phyloP scores from a whole-genome alignment of 805 yeast species.

The Wickerhamomyces queroliae region DNA sequence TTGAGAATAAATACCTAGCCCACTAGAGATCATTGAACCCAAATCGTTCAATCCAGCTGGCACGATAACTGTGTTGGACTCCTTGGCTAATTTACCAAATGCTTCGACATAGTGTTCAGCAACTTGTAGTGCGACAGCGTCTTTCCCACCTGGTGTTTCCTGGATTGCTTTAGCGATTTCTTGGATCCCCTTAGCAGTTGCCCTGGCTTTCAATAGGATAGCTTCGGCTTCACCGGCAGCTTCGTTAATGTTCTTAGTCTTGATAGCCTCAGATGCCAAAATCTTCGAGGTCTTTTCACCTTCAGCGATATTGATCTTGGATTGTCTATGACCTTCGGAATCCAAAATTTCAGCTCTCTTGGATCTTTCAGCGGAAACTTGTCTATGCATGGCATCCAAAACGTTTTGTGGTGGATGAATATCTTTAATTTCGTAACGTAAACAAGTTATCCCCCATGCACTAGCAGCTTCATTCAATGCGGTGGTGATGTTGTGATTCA shows the following conservation, averaged over 20 bases:
- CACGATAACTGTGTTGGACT: slow-evolving; percentile 67
- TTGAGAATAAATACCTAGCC: slow-evolving; percentile 64
- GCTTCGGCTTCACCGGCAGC: slow-evolving; percentile 78
- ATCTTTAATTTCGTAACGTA: slow-evolving; percentile 82
- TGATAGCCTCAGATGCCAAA: slow-evolving; percentile 69
- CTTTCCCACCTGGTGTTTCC: slow-evolving; percentile 62
- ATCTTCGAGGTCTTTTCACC: slow-evolving; percentile 70
- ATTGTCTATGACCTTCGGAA: slow-evolving; percentile 77
- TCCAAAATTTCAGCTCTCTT: slow-evolving; percentile 85
- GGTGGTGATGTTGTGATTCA: slow-evolving; percentile 68
- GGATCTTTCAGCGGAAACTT: slow-evolving; percentile 80
- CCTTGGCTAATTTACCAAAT: slow-evolving; percentile 78
- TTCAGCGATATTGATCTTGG: slow-evolving; percentile 78
- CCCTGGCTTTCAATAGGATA: slow-evolving; percentile 56
- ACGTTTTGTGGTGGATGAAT: slow-evolving; percentile 85
- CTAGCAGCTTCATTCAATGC: slow-evolving; percentile 79
- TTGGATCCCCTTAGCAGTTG: slow-evolving; percentile 67
- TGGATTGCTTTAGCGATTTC: slow-evolving; percentile 61
- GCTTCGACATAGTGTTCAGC: slow-evolving; percentile 83
- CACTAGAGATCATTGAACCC: slow-evolving; percentile 70
- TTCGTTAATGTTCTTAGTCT: slow-evolving; percentile 53
- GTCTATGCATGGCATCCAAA: slow-evolving; percentile 87
- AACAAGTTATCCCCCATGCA: slow-evolving; percentile 82
- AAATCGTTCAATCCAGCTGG: slow-evolving; percentile 75
- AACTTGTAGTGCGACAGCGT: slow-evolving; percentile 72